These are phyloP conservation scores for Phaseolus lunatus DNA, from an alignment of 306 rosid species.

Conservation along the genomic window DNA sequence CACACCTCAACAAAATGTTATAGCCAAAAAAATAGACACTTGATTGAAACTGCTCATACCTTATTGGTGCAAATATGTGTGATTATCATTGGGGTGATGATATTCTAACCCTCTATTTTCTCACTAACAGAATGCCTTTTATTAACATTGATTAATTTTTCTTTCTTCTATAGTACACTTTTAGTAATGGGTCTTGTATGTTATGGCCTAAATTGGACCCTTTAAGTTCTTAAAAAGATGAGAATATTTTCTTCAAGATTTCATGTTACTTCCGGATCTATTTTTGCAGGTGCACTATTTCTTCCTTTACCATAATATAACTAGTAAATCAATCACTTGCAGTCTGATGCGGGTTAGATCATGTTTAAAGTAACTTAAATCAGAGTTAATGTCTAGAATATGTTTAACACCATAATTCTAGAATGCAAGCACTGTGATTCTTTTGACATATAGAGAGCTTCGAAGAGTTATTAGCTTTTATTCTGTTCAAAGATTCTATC, in stretches of 20 bases:
- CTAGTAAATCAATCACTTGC: conserved; percentile 13
- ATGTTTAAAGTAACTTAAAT: conserved; percentile 31
- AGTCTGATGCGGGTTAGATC: not conserved
- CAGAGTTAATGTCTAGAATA: conserved; percentile 12
- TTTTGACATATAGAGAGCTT: not conserved
- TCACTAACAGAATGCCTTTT: too few species aligned
- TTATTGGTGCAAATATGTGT: too few species aligned
- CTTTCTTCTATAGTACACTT: too few species aligned
- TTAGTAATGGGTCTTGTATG: too few species aligned
- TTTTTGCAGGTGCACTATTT: not conserved
- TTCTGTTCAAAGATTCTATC: not conserved
- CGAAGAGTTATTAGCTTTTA: conserved; percentile 3
- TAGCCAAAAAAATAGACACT: too few species aligned
- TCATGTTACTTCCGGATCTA: not conserved
- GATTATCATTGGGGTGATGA: too few species aligned
- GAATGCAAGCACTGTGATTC: conserved; percentile 2
- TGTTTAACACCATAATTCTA: conserved; percentile 4
- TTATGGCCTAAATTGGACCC: too few species aligned
- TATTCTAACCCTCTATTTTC: too few species aligned
- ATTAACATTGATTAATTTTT: too few species aligned
- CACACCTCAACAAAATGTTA: too few species aligned
- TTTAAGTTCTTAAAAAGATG: not conserved
- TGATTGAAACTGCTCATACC: too few species aligned
- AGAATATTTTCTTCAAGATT: not conserved
- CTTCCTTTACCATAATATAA: conserved; percentile 11